phyloP scores from a whole-genome alignment of 176 grass and related monocot species.

The Themeda triandra region DNA sequence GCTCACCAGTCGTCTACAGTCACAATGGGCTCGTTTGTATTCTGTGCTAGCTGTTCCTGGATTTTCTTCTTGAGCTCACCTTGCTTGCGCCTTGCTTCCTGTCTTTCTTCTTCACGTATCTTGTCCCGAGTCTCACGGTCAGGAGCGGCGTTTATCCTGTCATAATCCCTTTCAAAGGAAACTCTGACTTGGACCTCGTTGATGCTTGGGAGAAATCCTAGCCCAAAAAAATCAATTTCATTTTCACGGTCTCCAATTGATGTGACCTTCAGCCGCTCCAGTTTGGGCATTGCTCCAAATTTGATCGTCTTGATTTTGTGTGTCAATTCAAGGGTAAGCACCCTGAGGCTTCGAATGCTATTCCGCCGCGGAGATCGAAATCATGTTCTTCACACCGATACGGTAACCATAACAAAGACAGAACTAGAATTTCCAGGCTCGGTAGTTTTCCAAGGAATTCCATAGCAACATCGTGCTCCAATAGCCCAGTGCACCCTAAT shows the following conservation, averaged over 20 bases:
- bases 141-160: rapidly evolving
- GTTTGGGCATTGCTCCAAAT: not conserved
- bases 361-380: not conserved
- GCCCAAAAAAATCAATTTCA: not conserved
- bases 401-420: too few species aligned
- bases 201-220: not conserved
- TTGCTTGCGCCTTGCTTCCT: not conserved
- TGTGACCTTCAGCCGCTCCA: too few species aligned
- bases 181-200: not conserved
- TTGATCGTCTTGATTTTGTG: rapidly evolving
- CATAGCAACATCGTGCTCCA: too few species aligned
- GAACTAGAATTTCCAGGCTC: too few species aligned
- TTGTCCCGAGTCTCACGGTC: not conserved
- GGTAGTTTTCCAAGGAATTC: too few species aligned
- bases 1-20: not conserved
- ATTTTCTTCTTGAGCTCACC: not conserved
- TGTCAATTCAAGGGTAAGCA: not conserved
- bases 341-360: not conserved
- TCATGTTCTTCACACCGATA: not conserved
- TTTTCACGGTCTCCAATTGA: rapidly evolving
- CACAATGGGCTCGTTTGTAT: not conserved
- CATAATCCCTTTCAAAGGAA: rapidly evolving
- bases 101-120: rapidly evolving
- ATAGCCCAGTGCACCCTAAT: too few species aligned
- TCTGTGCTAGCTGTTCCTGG: not conserved